Conservation (phyloP, 2,329 filamentous ascomycete genomes). For the Paracoccidioides lutzii region DNA sequence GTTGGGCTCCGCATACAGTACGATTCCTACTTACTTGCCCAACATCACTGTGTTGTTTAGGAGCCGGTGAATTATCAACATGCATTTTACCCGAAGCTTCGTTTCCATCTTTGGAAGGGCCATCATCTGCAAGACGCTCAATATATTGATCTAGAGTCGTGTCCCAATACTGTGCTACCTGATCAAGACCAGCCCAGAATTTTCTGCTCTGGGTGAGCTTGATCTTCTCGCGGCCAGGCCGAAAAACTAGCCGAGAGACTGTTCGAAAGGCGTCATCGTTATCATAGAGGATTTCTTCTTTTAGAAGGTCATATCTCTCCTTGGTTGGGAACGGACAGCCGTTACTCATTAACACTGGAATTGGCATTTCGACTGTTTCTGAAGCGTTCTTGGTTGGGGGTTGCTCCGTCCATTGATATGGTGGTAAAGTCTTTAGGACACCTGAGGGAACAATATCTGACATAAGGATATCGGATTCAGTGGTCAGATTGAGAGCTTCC, state of each 20-base stretch:
- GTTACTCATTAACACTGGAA: conserved; percentile 31
- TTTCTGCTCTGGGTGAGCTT: conserved; percentile 45
- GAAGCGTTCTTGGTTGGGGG: conserved; percentile 17
- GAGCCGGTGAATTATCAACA: conserved; percentile 9
- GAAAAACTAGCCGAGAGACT: conserved; percentile 36
- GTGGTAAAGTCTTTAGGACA: conserved; percentile 23
- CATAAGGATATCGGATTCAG: conserved; percentile 26
- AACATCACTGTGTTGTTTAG: conserved; percentile 8
- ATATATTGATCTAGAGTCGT: conserved; percentile 45
- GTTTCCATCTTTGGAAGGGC: conserved; percentile 6
- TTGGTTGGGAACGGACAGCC: conserved; percentile 36
- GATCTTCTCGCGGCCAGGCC: conserved; percentile 34
- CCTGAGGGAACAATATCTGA: conserved; percentile 25
- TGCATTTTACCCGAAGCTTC: conserved; percentile 9
- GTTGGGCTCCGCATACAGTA: background rate
- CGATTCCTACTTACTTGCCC: background rate
- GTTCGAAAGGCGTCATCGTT: conserved; percentile 48
- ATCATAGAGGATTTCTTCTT: conserved; percentile 40
- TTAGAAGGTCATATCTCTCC: conserved; percentile 36
- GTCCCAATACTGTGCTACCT: conserved; percentile 52
- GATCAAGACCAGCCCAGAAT: conserved; percentile 48
- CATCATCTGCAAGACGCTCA: conserved; percentile 22
- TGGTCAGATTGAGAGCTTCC: conserved; percentile 29
- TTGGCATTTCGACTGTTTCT: conserved; percentile 15
- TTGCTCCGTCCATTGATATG: conserved; percentile 25